Base-by-base conservation (phyloP, 176 grass and related monocot genomes). In the bread wheat (Triticum aestivum) region DNA sequence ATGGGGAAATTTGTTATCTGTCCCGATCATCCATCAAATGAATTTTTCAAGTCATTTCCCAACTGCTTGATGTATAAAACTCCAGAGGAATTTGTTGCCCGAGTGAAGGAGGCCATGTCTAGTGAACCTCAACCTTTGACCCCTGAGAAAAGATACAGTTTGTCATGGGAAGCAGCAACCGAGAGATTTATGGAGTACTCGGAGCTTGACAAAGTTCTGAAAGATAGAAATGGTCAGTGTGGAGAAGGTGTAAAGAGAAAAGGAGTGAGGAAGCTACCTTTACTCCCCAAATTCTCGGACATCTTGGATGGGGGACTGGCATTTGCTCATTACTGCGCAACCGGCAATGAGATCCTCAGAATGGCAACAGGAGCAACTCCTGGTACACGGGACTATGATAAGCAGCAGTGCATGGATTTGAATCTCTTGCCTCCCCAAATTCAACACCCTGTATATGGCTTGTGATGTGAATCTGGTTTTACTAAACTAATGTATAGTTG, bases 1-100 rank as follows among this genome's bases (percentile, higher is more conserved):
- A 98, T 98, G 91, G 95, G 95, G 15, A 98, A 98, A 78, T 95
- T 98, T 88, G 95, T 95, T 69, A 84, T 98, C 83, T 98, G 95
- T 79, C 92, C 95, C 4, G 95, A 98, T 88, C 95, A 98, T 88
- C 95, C 93, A 70, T 95, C 95, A 88, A 98, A 98, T 34, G 91
- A 94, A 18, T 93, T 93, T 88, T 98, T 98, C 73, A 94, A 91
- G 83, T 87, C 89, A 82, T 98, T 98, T 62, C 95, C 92, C n/a
- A 98, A 98, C 85, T 98, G 95, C 66, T 88, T 98, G 71, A 98
- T 89, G 51, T 98, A 98, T 84, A 93, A 80, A 89, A 88, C 88
- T 65, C 92, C 89, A 67, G 89, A 95, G 71, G 92, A 95, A 82
- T 98, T 98, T 54, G 85, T 98, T 52, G 58, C 89, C 54, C 77